Evolutionary conservation across 306 rosid genomes (phyloP).

Genomic region (Lotus japonicus): DNA sequence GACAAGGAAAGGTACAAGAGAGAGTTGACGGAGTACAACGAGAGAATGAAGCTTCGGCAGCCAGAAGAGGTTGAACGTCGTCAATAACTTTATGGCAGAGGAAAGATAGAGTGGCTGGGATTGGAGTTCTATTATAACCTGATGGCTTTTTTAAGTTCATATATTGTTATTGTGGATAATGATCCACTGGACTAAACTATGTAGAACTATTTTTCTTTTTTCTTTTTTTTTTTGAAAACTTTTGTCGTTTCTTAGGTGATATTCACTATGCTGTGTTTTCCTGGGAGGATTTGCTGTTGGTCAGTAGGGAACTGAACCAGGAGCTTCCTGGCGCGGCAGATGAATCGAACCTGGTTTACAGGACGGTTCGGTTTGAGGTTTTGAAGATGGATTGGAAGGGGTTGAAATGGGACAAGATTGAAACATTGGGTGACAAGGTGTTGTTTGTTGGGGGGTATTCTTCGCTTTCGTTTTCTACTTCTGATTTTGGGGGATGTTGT

Average conservation of each 20-base stretch:
- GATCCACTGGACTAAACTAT: not conserved
- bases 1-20: too few species aligned
- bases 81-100: too few species aligned
- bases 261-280: slow-evolving; percentile 50
- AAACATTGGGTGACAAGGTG: slow-evolving; percentile 42
- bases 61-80: too few species aligned
- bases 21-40: too few species aligned
- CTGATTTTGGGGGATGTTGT: slow-evolving; percentile 37
- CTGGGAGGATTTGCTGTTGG: slow-evolving; percentile 41
- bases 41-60: too few species aligned
- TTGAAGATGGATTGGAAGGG: slow-evolving; percentile 46
- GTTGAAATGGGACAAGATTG: slow-evolving; percentile 36
- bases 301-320: slow-evolving; percentile 35
- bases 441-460: slow-evolving; percentile 60
- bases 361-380: slow-evolving; percentile 46
- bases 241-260: slow-evolving; percentile 27
- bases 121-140: not conserved
- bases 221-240: not conserved
- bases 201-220: not conserved
- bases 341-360: slow-evolving; percentile 17
- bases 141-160: not conserved
- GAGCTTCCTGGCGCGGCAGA: slow-evolving; percentile 12
- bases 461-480: slow-evolving; percentile 42
- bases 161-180: slow-evolving; percentile 20
- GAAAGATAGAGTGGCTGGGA: too few species aligned